Conservation (phyloP, 1,139 yeast genomes). For the Saccharomyces hybrid region DNA sequence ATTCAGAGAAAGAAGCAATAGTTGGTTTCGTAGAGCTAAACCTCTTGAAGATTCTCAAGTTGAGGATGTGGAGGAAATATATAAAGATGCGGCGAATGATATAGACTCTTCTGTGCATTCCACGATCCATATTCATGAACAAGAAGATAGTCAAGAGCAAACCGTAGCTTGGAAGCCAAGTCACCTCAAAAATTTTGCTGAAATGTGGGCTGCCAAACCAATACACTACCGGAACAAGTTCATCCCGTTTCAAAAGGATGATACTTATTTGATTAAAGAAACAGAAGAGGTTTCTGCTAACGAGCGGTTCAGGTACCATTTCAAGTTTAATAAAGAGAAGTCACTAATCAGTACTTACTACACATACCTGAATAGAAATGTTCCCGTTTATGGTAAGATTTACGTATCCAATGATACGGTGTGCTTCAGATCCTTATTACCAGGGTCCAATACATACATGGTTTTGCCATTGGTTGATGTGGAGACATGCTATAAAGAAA, state of each 20-base stretch:
- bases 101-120: not conserved
- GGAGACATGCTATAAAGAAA: slow-evolving; percentile 58
- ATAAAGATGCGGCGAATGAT: slow-evolving; percentile 2
- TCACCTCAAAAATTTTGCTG: slow-evolving; percentile 38
- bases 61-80: not conserved
- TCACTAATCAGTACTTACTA: slow-evolving; percentile 61
- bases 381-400: slow-evolving; percentile 78
- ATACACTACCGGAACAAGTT: slow-evolving; percentile 47
- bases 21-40: not conserved
- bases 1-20: slow-evolving; percentile 2
- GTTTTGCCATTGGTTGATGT: slow-evolving; percentile 70
- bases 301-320: slow-evolving; percentile 53
- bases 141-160: slow-evolving; percentile 6
- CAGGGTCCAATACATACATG: slow-evolving; percentile 76
- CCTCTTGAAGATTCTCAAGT: not conserved
- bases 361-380: slow-evolving; percentile 58
- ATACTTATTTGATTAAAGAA: slow-evolving; percentile 42
- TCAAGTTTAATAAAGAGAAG: slow-evolving; percentile 51
- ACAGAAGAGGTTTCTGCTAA: slow-evolving; percentile 38
- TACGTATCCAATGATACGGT: slow-evolving; percentile 60
- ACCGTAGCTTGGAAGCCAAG: slow-evolving; percentile 25
- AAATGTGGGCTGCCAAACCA: slow-evolving; percentile 58
- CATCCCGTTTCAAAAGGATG: slow-evolving; percentile 38
- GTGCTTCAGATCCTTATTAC: slow-evolving; percentile 73
- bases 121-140: not conserved